A percentile compares a stretch with the other conserved stretches of the same genome.
These are phyloP conservation scores for Zarea fungicola DNA, from an alignment of 2,329 filamentous ascomycete species.

Conservation along the genomic window DNA sequence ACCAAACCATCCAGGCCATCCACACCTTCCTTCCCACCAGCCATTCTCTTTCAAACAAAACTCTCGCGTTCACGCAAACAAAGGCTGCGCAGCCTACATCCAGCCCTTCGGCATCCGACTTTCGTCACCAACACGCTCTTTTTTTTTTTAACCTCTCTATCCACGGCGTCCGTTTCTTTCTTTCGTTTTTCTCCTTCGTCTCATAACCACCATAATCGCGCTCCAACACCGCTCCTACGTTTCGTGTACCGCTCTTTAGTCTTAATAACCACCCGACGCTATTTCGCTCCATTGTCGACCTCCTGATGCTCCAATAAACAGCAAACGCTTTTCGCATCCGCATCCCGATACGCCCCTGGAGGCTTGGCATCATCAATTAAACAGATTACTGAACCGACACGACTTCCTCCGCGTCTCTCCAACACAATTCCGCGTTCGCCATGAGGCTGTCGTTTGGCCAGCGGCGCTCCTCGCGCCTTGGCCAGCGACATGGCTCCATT, in stretches of 20 bases:
- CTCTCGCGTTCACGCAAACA: not conserved
- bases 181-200: no score
- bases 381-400: not conserved
- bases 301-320: slow-evolving; percentile 8
- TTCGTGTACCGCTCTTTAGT: slow-evolving; percentile 3
- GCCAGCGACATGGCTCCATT: slow-evolving; percentile 22
- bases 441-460: slow-evolving; percentile 46
- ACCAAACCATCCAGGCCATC: not conserved
- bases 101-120: slow-evolving; percentile 10
- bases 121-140: slow-evolving; percentile 7
- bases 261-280: not conserved
- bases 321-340: not conserved
- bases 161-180: slow-evolving; percentile 6
- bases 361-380: not conserved
- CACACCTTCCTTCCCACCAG: slow-evolving; percentile 1
- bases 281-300: slow-evolving; percentile 3
- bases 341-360: not conserved
- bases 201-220: not conserved
- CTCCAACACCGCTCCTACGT: slow-evolving; percentile 1
- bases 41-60: slow-evolving; percentile 11
- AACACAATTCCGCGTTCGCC: slow-evolving; percentile 17
- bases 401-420: not conserved
- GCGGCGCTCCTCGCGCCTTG: slow-evolving; percentile 36
- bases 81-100: slow-evolving; percentile 4
- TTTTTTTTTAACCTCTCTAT: not conserved